Base-by-base conservation (phyloP, 305 asterid genomes). In the Nicotiana rustica region DNA sequence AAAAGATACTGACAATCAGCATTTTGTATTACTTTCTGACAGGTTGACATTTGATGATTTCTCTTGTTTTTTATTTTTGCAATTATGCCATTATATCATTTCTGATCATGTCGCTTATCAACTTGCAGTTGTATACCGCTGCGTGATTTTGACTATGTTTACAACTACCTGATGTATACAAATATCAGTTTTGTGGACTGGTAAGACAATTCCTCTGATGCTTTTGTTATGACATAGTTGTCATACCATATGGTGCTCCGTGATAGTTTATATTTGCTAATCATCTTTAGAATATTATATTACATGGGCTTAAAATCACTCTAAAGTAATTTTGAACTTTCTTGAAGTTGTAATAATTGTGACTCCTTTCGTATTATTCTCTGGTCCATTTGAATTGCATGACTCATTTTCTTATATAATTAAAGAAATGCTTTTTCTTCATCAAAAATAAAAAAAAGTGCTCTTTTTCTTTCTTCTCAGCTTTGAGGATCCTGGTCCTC, bases 401-500 rank as follows among this genome's bases (percentile, higher is more conserved):
- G 31, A 29, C 31, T 29, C 31, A 29, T 29, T 29, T 29, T 29
- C 31, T 29, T 29, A 29, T 29, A 29, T 29, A 29, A 29, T 29
- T 29, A 29, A 29, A 29, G 31, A 29, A 29, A 29, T 29, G 31
- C 31, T 1, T 2, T 29, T 29, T 29, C 31, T 29, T 29, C 31
- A 29, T 29, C 31, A 29, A 29, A 29, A 29, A 29, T 29, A 29
- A 29, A 29, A 25, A 52, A 52, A 4, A 4, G 62, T 29, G 44
- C 31, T 76, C 47, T 8, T 49, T 44, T 59, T 69, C 19, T 78
- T 77, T 87, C 76, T 85, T 82, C 38, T 73, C 92, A 97, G 99
- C 93, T 97, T 95, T 80, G 99, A 91, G 90, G 99, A 97, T 90
- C 99, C 99, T 84, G 99, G 99, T 67, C 98, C 98, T n/a, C 98